Conservation (phyloP, 306 rosid genomes). For the Lathyrus oleraceus region DNA sequence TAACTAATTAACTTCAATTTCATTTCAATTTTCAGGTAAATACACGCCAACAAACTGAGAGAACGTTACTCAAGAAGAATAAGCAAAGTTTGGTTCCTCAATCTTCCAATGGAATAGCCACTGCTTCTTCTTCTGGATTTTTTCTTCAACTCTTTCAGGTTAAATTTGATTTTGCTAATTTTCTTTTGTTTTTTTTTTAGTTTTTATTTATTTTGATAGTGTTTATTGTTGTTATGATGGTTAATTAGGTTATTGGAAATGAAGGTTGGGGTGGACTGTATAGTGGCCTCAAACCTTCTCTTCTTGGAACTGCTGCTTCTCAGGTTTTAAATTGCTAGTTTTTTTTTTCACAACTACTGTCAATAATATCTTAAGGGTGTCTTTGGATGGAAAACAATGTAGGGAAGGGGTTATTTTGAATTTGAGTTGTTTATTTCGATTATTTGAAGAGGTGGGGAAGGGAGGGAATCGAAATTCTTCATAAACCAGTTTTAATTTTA, state of each 20-base stretch:
- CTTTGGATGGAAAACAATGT: too few relatives aligned
- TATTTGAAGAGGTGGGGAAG: too few relatives aligned
- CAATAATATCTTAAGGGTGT: neutral
- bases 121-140: slow-evolving; percentile 35
- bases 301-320: slow-evolving; percentile 87
- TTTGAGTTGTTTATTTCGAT: too few relatives aligned
- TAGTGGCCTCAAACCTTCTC: slow-evolving; percentile 87
- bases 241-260: slow-evolving; percentile 53
- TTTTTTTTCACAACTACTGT: neutral
- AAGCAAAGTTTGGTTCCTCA: slow-evolving; percentile 29
- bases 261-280: slow-evolving; percentile 92
- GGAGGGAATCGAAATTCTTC: too few relatives aligned
- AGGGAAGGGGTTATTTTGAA: too few relatives aligned
- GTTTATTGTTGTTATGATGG: neutral
- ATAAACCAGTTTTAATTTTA: too few relatives aligned
- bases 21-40: slow-evolving; percentile 53
- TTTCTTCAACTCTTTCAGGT: slow-evolving; percentile 79
- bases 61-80: slow-evolving; percentile 54
- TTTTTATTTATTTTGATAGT: neutral
- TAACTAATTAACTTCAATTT: neutral
- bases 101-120: slow-evolving; percentile 25
- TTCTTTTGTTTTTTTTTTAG: neutral
- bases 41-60: slow-evolving; percentile 86
- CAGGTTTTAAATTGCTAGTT: slow-evolving; percentile 51
- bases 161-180: neutral